These are phyloP conservation scores for Saturnispora serradocipensis DNA, from an alignment of 805 yeast species.

Conservation along the genomic window DNA sequence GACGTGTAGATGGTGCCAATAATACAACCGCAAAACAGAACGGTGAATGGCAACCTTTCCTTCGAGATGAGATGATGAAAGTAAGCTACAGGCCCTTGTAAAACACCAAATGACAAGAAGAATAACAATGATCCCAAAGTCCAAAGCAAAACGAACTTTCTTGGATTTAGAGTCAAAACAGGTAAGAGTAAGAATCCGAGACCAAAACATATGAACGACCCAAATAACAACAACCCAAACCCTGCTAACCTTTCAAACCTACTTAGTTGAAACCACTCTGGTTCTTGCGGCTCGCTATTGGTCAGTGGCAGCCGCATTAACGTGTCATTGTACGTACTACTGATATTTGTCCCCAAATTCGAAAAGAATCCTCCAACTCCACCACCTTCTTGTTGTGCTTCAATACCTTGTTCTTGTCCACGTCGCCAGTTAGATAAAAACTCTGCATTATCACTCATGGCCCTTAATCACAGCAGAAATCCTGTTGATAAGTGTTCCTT, in stretches of 20 bases:
- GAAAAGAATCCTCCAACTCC: constrained; percentile 9
- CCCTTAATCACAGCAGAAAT: neutral
- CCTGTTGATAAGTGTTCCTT: neutral
- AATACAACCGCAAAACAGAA: constrained; percentile 74
- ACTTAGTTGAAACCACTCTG: constrained; percentile 66
- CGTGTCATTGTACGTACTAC: constrained; percentile 17
- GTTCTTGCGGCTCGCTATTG: constrained; percentile 53
- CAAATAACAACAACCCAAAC: constrained; percentile 67
- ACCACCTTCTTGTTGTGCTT: constrained; percentile 1
- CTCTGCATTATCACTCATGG: constrained; percentile 18
- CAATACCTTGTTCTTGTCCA: constrained; percentile 4
- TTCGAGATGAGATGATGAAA: constrained; percentile 62
- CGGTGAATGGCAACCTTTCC: constrained; percentile 71
- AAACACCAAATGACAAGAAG: constrained; percentile 78
- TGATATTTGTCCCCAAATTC: constrained; percentile 11
- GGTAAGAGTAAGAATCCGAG: constrained; percentile 82
- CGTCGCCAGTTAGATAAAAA: constrained; percentile 24
- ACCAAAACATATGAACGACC: constrained; percentile 72
- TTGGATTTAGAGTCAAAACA: constrained; percentile 77
- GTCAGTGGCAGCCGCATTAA: constrained; percentile 55
- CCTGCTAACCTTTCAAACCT: constrained; percentile 74
- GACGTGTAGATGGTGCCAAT: constrained; percentile 71
- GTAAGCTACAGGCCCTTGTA: constrained; percentile 89
- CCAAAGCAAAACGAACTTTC: constrained; percentile 88
- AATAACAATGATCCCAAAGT: constrained; percentile 83